Conservation (phyloP, 23 red algal species). For the Gracilaria caudata region DNA sequence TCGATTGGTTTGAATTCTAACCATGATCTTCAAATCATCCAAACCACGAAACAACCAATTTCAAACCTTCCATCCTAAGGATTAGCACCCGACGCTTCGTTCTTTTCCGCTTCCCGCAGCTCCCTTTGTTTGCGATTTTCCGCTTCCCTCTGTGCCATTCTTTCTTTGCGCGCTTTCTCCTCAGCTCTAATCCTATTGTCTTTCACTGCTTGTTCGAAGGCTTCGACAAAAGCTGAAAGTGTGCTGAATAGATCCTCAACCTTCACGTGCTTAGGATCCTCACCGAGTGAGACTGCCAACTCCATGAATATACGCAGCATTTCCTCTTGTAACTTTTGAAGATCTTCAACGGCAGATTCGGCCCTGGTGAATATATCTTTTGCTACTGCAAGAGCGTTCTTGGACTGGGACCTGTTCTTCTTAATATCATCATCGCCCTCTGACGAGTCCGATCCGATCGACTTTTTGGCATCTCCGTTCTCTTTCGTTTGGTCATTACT, state of each 20-base stretch:
- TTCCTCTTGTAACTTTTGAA: conserved; percentile 60
- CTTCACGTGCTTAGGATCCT: conserved; percentile 81
- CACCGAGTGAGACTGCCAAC: conserved; percentile 70
- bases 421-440: background rate
- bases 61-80: background rate
- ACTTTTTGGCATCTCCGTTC: conserved; percentile 11
- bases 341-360: conserved; percentile 51
- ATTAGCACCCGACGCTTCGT: background rate
- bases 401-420: background rate
- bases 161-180: conserved; percentile 45
- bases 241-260: conserved; percentile 86
- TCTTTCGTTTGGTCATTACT: background rate
- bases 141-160: conserved; percentile 47
- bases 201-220: conserved; percentile 56
- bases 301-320: conserved; percentile 78
- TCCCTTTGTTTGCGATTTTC: conserved; percentile 45
- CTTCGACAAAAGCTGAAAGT: conserved; percentile 58
- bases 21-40: background rate
- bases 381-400: conserved; percentile 50
- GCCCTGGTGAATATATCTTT: conserved; percentile 64
- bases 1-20: background rate
- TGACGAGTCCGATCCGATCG: background rate
- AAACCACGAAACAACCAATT: background rate
- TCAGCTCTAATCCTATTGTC: conserved; percentile 58
- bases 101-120: background rate